These are phyloP conservation scores for Arthrinium puccinioides DNA, from an alignment of 2,329 filamentous ascomycete genomes.

Conservation along the genomic window DNA sequence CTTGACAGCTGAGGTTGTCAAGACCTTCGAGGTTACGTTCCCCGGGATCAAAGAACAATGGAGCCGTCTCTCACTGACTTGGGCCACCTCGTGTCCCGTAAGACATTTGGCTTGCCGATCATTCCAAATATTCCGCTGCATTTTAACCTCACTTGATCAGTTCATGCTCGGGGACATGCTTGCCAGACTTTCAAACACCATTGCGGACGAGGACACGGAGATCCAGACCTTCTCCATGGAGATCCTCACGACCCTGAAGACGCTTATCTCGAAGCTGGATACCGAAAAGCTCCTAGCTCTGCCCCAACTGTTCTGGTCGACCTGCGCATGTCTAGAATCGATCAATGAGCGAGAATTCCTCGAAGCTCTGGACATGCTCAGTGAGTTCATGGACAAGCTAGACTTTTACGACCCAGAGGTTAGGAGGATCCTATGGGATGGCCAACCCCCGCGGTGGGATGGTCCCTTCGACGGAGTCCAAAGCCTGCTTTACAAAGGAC, in stretches of 20 bases:
- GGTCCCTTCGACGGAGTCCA: slow-evolving; percentile 82
- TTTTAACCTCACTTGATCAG: slow-evolving; percentile 83
- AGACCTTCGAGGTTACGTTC: slow-evolving; percentile 77
- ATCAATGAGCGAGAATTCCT: slow-evolving; percentile 95
- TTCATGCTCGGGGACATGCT: slow-evolving; percentile 97
- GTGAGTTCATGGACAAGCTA: slow-evolving; percentile 76
- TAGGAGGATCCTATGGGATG: slow-evolving; percentile 65
- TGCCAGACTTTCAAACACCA: slow-evolving; percentile 88
- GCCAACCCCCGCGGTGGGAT: slow-evolving; percentile 81
- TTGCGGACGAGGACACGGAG: slow-evolving; percentile 88
- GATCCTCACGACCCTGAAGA: slow-evolving; percentile 88
- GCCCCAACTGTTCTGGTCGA: slow-evolving; percentile 96
- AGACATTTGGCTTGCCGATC: slow-evolving; percentile 92
- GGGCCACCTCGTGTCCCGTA: slow-evolving; percentile 96
- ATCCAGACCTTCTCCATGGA: slow-evolving; percentile 98
- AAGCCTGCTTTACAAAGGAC: slow-evolving; percentile 79
- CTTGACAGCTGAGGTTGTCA: slow-evolving; percentile 73
- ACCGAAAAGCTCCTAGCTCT: slow-evolving; percentile 77
- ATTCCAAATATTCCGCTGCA: slow-evolving; percentile 94
- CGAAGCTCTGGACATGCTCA: slow-evolving; percentile 85
- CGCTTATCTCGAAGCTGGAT: slow-evolving; percentile 79
- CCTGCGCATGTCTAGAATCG: slow-evolving; percentile 90
- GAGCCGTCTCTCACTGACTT: slow-evolving; percentile 83
- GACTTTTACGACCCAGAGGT: slow-evolving; percentile 68
- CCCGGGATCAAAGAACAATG: slow-evolving; percentile 85